Evolutionary conservation across 176 grass and related monocot species (phyloP).

Genomic region (Neostapfia colusana): DNA sequence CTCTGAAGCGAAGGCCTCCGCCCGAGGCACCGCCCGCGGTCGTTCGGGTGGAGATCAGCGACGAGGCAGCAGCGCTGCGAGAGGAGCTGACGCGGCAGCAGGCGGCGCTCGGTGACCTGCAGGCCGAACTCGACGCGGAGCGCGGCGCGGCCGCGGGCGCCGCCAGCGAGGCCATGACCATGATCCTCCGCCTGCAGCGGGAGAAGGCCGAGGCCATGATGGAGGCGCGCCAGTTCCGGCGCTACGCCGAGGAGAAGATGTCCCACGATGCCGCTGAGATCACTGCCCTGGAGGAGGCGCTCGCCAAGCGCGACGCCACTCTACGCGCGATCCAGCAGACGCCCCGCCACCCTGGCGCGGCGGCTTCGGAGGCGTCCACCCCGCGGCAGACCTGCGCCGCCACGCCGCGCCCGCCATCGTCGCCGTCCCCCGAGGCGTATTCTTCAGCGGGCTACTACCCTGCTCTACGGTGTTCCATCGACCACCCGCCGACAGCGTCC

Average conservation of each 20-base stretch:
- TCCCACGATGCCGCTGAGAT: slow-evolving; percentile 65
- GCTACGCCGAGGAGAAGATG: slow-evolving; percentile 74
- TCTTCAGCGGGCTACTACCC: slow-evolving; percentile 35
- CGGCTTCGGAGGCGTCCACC: slow-evolving; percentile 16
- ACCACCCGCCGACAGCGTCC: slow-evolving; percentile 47
- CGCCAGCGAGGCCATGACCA: slow-evolving; percentile 70
- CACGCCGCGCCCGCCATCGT: slow-evolving; percentile 26
- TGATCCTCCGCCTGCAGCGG: slow-evolving; percentile 79
- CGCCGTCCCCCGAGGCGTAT: background rate
- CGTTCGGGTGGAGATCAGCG: slow-evolving; percentile 53
- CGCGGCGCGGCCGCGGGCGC: slow-evolving; percentile 64
- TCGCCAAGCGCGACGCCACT: slow-evolving; percentile 52
- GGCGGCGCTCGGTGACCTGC: slow-evolving; percentile 36
- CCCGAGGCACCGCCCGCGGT: slow-evolving; percentile 43
- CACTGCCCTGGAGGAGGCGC: slow-evolving; percentile 49
- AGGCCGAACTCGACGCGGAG: slow-evolving; percentile 68
- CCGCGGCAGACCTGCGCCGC: background rate
- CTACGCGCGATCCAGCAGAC: background rate
- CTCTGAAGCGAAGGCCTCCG: background rate
- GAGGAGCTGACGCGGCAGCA: slow-evolving; percentile 52
- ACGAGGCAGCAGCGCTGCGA: slow-evolving; percentile 45
- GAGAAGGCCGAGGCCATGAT: slow-evolving; percentile 91
- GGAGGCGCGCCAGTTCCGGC: slow-evolving; percentile 71
- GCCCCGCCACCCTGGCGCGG: background rate
- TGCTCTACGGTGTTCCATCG: slow-evolving; percentile 43